Evolutionary conservation across 148 eudicot species (phyloP), one percentile per base, ranked within the genome.

Genomic region (Chenopodium formosanum): DNA sequence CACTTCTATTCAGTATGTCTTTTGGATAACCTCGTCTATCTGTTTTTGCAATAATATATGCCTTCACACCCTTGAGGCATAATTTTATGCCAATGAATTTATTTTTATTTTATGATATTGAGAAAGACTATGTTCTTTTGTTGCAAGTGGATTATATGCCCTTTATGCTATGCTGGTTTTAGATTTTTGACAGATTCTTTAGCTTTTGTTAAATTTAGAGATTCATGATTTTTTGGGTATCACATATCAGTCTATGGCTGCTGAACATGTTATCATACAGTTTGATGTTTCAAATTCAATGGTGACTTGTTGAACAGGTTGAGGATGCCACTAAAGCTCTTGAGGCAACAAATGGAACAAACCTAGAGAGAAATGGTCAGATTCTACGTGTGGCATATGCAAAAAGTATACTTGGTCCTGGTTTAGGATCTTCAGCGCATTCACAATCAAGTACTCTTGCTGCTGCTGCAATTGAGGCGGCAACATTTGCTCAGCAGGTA

Each of bases 391-490:
- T 96, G 77, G 99, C 98, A 76, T 96, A 90, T 92, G 97, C 99
- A 34, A 96, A 96, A 90, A 96, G 98, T 88, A 88, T 93, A 64
- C 88, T 92, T 85, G 99, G 98, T 69, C 89, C 98, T 78, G 97
- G 93, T 71, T 85, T 90, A 73, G 96, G 96, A 29, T 84, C 87
- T 46, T 90, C 94, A 4, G 94, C 91, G 60, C 82, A 89, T 65
- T 88, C 96, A 80, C 98, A 93, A 83, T 91, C 99, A 14, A 93
- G 99, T 87, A 91, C 97, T 85, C 97, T 92, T 87, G 99, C 99
- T 81, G 98, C 97, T 80, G 99, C 99, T 82, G 99, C 99, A 47
- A 96, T 96, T 81, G 99, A 96, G 89, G 99, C 99, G 47, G 99
- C 98, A 70, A 81, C 98, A 29, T 96, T 96, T 92, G 89, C 99